Conservation (phyloP, 129 eudicot species). For the Saussurea involucrata region DNA sequence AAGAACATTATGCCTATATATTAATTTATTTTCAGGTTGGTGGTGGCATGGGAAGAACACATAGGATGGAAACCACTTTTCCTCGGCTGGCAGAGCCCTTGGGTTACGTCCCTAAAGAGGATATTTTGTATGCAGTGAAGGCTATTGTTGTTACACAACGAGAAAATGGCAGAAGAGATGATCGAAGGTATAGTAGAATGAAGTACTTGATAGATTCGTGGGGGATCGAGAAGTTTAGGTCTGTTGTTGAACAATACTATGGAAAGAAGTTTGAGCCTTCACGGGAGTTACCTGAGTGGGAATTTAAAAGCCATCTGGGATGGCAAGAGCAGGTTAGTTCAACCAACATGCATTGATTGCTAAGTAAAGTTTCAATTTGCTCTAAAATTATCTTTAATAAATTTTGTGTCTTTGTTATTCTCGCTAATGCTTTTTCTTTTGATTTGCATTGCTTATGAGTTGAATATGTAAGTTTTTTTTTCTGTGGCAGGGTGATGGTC, state of each 20-base stretch:
- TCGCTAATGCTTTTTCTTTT: background rate
- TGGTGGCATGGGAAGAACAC: constrained; percentile 99
- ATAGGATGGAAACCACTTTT: constrained; percentile 80
- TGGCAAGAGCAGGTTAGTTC: constrained; percentile 91
- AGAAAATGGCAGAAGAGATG: constrained; percentile 98
- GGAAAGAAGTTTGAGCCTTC: constrained; percentile 84
- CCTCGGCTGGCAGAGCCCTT: constrained; percentile 91
- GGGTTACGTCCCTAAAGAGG: constrained; percentile 97
- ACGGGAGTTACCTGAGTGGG: constrained; percentile 94
- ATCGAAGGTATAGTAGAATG: constrained; percentile 93
- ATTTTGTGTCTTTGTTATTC: background rate
- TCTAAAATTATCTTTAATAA: background rate
- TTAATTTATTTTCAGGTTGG: constrained; percentile 62
- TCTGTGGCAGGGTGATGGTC: constrained; percentile 87
- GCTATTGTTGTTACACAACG: constrained; percentile 97
- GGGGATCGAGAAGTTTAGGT: constrained; percentile 94
- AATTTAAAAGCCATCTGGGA: constrained; percentile 88
- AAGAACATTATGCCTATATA: background rate
- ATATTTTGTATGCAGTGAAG: constrained; percentile 91
- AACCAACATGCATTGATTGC: background rate
- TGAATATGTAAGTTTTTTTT: background rate
- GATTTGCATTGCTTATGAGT: background rate
- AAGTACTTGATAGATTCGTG: constrained; percentile 89
- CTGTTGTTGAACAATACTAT: constrained; percentile 74
- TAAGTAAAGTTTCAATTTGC: background rate